Base-by-base conservation (phyloP, 108 stramenopile genomes). In the Nitzschia inconspicua region DNA sequence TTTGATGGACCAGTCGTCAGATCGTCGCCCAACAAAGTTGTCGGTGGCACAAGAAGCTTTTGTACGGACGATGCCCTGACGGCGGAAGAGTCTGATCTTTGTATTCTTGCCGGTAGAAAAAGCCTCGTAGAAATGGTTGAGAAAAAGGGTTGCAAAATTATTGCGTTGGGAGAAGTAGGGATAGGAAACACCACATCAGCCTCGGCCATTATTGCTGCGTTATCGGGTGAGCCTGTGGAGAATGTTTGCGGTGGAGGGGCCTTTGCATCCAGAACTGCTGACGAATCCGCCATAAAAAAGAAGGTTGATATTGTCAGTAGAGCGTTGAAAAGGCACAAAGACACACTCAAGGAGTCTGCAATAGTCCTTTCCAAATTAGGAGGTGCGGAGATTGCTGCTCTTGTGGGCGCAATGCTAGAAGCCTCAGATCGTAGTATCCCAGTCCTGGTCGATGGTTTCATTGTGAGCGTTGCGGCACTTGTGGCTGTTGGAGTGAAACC, bases 111-210 rank as follows among this genome's bases (percentile, higher is more conserved):
- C 0, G 91, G 91, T 3, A 50, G 68, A 22, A 50, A 65, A 0
- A 68, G 68, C 32, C 53, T 79, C 22, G 41, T 26, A 8, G 41
- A 50, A 26, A 30, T 19, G 7, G 67, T 81, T 0, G 44, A 70
- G 26, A 68, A 77, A 27, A 30, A 44, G 11, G 24, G 23, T 1
- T 60, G 61, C 23, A 37, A 55, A 31, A 55, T 79, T 26, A 36
- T 93, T 3, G 54, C 63, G 10, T 68, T 93, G 39, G 91, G 91
- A 37, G 91, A 93, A 63, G 77, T 93, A 16, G 91, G 91, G 4
- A 93, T 93, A 39, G 88, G 91, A 7, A 93, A 93, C 52, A 93
- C 91, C 9, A 93, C 91, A 0, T 66, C 80, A 8, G 75, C 84
- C 10, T 77, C 85, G 14, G 66, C 79, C 13, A 47, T 93, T 2